phyloP scores from a whole-genome alignment of 2,329 filamentous ascomycete genomes.

The Chaetomium olivaceum region DNA sequence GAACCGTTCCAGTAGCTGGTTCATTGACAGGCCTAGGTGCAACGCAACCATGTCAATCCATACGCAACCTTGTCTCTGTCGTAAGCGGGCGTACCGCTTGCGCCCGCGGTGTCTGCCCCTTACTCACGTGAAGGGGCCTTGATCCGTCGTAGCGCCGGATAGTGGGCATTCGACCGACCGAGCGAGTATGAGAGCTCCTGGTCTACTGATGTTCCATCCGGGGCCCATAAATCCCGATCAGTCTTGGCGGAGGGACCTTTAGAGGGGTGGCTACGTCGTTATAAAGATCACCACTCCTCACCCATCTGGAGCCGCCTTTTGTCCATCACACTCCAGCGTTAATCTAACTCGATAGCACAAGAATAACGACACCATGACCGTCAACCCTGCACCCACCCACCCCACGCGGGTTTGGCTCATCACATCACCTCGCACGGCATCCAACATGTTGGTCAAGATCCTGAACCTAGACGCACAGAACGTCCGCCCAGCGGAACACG shows the following conservation, averaged over 20 bases:
- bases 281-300: not conserved
- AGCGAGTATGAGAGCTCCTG: not conserved
- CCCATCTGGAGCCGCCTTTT: too few relatives aligned
- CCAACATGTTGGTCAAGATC: constrained; percentile 5
- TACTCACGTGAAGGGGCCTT: not conserved
- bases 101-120: not conserved
- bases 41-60: not conserved
- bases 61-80: not conserved
- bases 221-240: not conserved
- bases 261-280: not conserved
- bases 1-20: not conserved
- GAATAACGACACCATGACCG: not conserved
- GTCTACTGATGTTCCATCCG: not conserved
- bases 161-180: not conserved
- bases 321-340: too few relatives aligned
- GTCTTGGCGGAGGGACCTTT: not conserved
- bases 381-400: not conserved
- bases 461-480: not conserved
- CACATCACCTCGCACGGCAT: constrained; percentile 1
- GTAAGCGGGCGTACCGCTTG: not conserved
- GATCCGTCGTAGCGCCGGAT: not conserved
- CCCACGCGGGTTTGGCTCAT: not conserved
- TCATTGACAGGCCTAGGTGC: not conserved
- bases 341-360: not conserved
- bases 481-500: not conserved